Evolutionary conservation across 2,329 filamentous ascomycete species (phyloP).

Genomic region (Monosporascus sp.): DNA sequence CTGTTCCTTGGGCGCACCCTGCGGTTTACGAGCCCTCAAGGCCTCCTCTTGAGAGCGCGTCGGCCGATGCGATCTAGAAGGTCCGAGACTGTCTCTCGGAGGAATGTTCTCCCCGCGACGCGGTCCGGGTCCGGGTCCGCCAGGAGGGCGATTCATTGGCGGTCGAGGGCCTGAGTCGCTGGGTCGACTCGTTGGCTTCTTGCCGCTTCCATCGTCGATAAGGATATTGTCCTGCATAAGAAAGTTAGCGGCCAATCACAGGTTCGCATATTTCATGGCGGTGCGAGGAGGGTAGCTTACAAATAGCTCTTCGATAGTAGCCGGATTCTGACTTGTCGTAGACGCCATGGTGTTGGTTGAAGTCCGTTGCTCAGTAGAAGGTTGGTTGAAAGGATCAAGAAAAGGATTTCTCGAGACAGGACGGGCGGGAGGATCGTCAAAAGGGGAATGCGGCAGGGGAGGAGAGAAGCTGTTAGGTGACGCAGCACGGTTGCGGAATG

Average conservation of each 20-base stretch:
- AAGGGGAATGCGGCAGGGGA: slow-evolving; percentile 46
- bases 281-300: slow-evolving; percentile 47
- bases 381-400: slow-evolving; percentile 46
- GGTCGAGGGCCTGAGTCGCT: slow-evolving; percentile 18
- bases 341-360: slow-evolving; percentile 46
- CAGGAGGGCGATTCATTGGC: slow-evolving; percentile 33
- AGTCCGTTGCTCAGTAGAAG: slow-evolving; percentile 25
- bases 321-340: slow-evolving; percentile 40
- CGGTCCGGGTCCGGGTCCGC: slow-evolving; percentile 31
- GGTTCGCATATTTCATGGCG: not conserved
- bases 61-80: slow-evolving; percentile 51
- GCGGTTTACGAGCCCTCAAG: slow-evolving; percentile 40
- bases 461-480: slow-evolving; percentile 45
- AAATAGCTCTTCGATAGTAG: slow-evolving; percentile 66
- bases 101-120: slow-evolving; percentile 43
- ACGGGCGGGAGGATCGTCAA: slow-evolving; percentile 54
- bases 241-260: slow-evolving; percentile 23
- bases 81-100: slow-evolving; percentile 37
- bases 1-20: slow-evolving; percentile 29
- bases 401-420: slow-evolving; percentile 72
- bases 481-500: slow-evolving; percentile 67
- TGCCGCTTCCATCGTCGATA: slow-evolving; percentile 48
- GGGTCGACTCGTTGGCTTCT: slow-evolving; percentile 28
- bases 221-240: slow-evolving; percentile 59
- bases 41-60: slow-evolving; percentile 64